Evolutionary conservation across 164 flowering plant genomes (phyloP), one percentile per base, ranked within the genome.

Genomic region (Magnolia sinica): DNA sequence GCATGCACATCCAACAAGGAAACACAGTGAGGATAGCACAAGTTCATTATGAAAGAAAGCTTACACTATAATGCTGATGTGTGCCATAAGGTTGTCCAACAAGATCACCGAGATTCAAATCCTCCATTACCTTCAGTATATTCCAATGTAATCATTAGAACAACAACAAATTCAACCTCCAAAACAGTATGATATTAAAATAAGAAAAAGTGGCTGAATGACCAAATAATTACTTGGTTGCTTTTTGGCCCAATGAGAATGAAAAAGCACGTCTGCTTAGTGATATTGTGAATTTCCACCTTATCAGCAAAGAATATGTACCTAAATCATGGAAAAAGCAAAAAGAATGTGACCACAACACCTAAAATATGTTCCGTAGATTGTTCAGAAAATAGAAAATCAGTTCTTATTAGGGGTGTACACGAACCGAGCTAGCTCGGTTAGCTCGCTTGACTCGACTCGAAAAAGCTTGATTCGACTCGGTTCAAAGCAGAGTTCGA

Each of bases 301-400:
- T 91, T 94, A 82, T 94, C 98, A 69, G 93, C 86, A 71, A 88
- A 86, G 81, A 94, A 94, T 73, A 94, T 89, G 82, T 92, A 94
- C 92, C 98, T 94, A 70, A 70, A 45, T 20, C 51, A 64, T 0
- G 68, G 5, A 27, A 31, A 73, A 70, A 70, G 23, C 27, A 29
- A 22, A 29, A 71, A 65, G 8, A 22, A 22, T 37, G 45, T 37
- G 45, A 37, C 45, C 45, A 0, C 45, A 5, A 7, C 45, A 37
- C 0, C 45, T 37, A 37, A 14, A 70, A 65, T 65, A 22, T 65
- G 68, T 65, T 65, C 24, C 0, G 19, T 19, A 65, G 10, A 22
- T 59, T 13, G n/a, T 13, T 59, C 45, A 59, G 14, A 59, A 19
- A 59, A 8, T 59, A 59, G 14, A 13, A 13, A 59, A 59, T 13